phyloP scores from a whole-genome alignment of 208 protist species.

The Wallacemonas collosoma region DNA sequence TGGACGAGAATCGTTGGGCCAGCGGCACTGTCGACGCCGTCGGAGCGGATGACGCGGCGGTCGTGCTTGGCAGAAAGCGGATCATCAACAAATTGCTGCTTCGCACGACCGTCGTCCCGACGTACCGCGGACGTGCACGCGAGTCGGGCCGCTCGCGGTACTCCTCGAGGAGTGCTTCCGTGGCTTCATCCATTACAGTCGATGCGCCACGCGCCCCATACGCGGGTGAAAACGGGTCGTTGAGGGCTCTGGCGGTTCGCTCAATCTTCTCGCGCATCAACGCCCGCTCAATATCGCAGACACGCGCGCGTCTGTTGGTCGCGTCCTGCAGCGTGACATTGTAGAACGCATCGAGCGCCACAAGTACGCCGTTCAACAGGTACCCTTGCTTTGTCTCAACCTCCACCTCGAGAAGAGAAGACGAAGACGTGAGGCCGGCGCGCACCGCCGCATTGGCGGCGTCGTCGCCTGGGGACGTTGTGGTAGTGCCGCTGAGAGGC shows the following conservation, averaged over 20 bases:
- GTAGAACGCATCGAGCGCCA: conserved; percentile 69
- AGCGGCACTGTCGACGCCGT: background rate
- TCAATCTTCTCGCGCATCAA: conserved; percentile 14
- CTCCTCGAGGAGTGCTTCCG: conserved; percentile 14
- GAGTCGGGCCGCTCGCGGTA: conserved; percentile 34
- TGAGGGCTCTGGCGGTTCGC: conserved; percentile 8
- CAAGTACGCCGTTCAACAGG: conserved; percentile 69
- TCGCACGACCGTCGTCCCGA: conserved; percentile 68
- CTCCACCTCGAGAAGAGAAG: conserved; percentile 54
- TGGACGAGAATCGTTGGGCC: conserved; percentile 20
- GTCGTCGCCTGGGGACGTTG: too few species aligned
- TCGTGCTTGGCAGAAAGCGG: conserved; percentile 42
- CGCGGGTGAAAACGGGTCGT: conserved; percentile 9
- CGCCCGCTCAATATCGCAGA: conserved; percentile 63
- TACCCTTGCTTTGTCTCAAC: conserved; percentile 88
- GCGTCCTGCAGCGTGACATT: conserved; percentile 73
- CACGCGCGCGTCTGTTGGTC: conserved; percentile 53
- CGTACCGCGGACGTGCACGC: conserved; percentile 53
- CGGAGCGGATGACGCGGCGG: background rate
- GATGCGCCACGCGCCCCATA: background rate
- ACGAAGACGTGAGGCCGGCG: conserved; percentile 16
- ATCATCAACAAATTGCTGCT: conserved; percentile 78
- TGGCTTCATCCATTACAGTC: conserved; percentile 3
- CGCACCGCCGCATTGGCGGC: background rate
- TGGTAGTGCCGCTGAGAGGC: background rate